Evolutionary conservation across 2,329 filamentous ascomycete species (phyloP).

Genomic region (Fusarium nurragi): DNA sequence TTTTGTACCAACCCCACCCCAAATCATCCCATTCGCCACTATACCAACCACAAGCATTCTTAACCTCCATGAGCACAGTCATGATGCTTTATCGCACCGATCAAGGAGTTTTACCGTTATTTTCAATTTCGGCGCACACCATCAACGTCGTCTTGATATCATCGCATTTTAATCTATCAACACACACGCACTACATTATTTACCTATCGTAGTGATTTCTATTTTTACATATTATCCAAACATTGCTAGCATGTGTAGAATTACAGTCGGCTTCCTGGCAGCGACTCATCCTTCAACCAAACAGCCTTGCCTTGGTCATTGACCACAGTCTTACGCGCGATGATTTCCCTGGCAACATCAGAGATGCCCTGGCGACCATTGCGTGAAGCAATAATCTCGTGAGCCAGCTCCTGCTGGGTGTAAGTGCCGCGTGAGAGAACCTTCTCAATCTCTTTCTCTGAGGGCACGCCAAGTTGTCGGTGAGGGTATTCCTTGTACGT

Average conservation of each 20-base stretch:
- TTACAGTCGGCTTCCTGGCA: slow-evolving; percentile 49
- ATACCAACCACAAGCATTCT: not conserved
- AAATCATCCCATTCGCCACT: slow-evolving; percentile 32
- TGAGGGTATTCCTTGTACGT: slow-evolving; percentile 81
- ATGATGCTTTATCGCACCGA: slow-evolving; percentile 20
- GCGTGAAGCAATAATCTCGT: slow-evolving; percentile 67
- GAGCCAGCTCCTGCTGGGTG: slow-evolving; percentile 67
- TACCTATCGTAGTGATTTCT: slow-evolving; percentile 35
- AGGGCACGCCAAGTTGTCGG: slow-evolving; percentile 74
- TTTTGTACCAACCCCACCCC: slow-evolving; percentile 35
- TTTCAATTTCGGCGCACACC: slow-evolving; percentile 10
- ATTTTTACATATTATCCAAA: slow-evolving; percentile 43
- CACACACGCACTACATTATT: slow-evolving; percentile 40
- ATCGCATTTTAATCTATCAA: slow-evolving; percentile 41
- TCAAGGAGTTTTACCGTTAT: slow-evolving; percentile 18
- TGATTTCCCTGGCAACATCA: slow-evolving; percentile 74
- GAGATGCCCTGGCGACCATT: slow-evolving; percentile 74
- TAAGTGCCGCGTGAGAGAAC: slow-evolving; percentile 53
- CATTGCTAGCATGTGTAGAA: slow-evolving; percentile 16
- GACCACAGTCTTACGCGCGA: slow-evolving; percentile 68
- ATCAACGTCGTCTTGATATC: slow-evolving; percentile 14
- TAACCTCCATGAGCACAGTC: slow-evolving; percentile 4
- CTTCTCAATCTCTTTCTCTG: slow-evolving; percentile 68
- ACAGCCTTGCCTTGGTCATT: slow-evolving; percentile 55
- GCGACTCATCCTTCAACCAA: slow-evolving; percentile 50